These are phyloP conservation scores for Eimeria brunetti DNA, from an alignment of 169 alveolate species.

Conservation along the genomic window DNA sequence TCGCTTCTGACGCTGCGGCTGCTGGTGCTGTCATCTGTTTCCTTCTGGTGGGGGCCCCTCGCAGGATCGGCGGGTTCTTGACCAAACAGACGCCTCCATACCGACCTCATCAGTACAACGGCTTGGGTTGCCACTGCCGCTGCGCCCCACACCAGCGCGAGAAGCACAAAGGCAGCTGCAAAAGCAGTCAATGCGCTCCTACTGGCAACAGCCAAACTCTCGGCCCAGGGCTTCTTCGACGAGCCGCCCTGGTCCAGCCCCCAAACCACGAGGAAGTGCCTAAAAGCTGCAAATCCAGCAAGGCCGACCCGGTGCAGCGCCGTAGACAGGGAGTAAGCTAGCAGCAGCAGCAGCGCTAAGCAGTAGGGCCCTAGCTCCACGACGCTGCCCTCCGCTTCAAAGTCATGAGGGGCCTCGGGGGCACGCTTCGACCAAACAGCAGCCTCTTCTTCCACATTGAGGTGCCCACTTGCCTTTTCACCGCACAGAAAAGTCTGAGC, in stretches of 20 bases:
- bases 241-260: background rate
- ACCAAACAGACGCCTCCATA: background rate
- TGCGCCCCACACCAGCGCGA: conserved; percentile 26
- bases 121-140: conserved; percentile 1
- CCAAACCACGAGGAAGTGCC: background rate
- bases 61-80: background rate
- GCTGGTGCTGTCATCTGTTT: background rate
- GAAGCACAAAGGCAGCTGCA: conserved; percentile 45
- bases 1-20: background rate
- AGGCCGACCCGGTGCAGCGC: conserved; percentile 33
- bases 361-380: conserved; percentile 55
- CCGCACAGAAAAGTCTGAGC: conserved; percentile 50
- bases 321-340: conserved; percentile 13
- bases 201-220: conserved; percentile 4
- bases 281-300: conserved; percentile 2
- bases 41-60: background rate
- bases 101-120: background rate
- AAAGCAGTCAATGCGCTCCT: conserved; percentile 35
- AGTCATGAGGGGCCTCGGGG: background rate
- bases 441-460: background rate
- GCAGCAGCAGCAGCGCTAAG: conserved; percentile 56
- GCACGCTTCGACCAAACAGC: conserved; percentile 6
- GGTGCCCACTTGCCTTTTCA: background rate
- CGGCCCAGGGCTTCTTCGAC: background rate
- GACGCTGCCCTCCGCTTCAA: conserved; percentile 19